These are phyloP conservation scores for Apiospora arundinis DNA, from an alignment of 2,329 filamentous ascomycete species.

Conservation along the genomic window DNA sequence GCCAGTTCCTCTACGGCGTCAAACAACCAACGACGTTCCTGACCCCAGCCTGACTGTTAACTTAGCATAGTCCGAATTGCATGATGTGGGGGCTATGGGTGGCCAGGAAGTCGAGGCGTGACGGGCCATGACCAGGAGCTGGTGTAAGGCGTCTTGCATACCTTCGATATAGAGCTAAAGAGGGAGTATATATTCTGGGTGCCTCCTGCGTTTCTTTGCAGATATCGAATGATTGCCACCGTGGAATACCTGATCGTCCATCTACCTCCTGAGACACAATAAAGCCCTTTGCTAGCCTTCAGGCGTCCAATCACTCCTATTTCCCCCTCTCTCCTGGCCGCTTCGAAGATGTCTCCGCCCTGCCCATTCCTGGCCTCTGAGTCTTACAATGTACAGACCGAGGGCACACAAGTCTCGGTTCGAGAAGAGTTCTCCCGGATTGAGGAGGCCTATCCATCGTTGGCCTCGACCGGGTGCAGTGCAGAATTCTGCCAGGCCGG, in stretches of 20 bases:
- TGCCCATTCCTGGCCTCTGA: neutral
- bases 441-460: constrained; percentile 5
- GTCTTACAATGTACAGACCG: neutral
- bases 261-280: neutral
- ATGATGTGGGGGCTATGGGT: neutral
- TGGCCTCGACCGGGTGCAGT: constrained; percentile 18
- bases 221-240: neutral
- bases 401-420: neutral
- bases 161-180: neutral
- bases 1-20: no score
- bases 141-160: neutral
- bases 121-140: neutral
- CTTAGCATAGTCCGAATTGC: neutral
- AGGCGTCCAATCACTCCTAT: neutral
- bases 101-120: neutral
- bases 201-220: neutral
- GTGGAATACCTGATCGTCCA: neutral
- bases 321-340: no score
- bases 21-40: neutral
- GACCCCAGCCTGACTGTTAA: neutral
- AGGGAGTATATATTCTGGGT: constrained; percentile 3
- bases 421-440: constrained; percentile 15
- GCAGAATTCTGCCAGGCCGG: constrained; percentile 19
- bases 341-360: neutral
- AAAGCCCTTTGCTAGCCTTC: neutral